phyloP scores from a whole-genome alignment of 768 basidiomycete species.

The Ramaria rubella region DNA sequence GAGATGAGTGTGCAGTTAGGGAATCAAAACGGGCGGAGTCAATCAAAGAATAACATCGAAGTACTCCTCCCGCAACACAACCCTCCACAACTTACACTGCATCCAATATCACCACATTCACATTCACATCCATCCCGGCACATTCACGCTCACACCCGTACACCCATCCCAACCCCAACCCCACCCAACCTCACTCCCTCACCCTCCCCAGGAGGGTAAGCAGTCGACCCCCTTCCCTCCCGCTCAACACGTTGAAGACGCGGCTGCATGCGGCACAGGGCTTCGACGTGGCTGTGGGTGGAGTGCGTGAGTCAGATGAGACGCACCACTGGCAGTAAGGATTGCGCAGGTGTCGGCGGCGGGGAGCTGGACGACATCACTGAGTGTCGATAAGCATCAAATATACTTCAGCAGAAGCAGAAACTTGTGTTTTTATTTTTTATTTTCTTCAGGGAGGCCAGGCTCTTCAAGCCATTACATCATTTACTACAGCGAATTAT shows the following conservation, averaged over 20 bases:
- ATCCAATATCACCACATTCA: constrained; percentile 92
- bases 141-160: constrained; percentile 85
- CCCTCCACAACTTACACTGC: constrained; percentile 95
- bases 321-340: no score
- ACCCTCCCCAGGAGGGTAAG: constrained; percentile 95
- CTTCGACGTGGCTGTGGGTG: no score
- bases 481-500: no score
- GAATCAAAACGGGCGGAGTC: constrained; percentile 1
- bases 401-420: no score
- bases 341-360: no score
- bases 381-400: no score
- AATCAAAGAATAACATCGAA: neutral
- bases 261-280: no score
- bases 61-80: constrained; percentile 37
- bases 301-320: no score
- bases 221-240: constrained; percentile 93
- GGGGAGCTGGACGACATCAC: no score
- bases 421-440: no score
- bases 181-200: constrained; percentile 93
- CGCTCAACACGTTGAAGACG: constrained; percentile 77
- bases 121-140: constrained; percentile 83
- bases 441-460: no score
- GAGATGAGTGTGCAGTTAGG: neutral
- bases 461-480: no score
- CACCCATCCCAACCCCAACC: constrained; percentile 86